Percentiles rank a stretch among this genome's conserved stretches.
Conservation (phyloP, 352 stramenopile species). For the Globisporangium nagaii region DNA sequence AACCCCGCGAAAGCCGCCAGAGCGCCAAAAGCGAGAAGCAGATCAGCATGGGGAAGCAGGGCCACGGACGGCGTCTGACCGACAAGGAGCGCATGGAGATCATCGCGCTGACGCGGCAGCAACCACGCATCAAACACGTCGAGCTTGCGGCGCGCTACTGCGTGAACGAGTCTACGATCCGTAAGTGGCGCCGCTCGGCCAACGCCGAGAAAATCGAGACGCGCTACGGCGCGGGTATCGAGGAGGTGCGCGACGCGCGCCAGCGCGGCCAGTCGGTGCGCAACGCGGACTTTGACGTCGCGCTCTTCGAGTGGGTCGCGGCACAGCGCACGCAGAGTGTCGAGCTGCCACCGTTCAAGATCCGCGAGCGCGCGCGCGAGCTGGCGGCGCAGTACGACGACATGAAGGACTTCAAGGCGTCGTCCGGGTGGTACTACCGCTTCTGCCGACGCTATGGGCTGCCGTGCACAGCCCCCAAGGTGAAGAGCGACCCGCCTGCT, state of each 20-base stretch:
- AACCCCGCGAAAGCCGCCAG: neutral
- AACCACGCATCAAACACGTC: constrained; percentile 43
- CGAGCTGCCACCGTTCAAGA: constrained; percentile 17
- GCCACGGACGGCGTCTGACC: constrained; percentile 38
- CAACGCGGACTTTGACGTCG: constrained; percentile 33
- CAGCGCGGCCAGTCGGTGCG: constrained; percentile 34
- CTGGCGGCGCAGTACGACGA: constrained; percentile 23
- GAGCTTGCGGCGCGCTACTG: constrained; percentile 39
- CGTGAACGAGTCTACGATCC: constrained; percentile 59
- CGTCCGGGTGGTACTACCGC: constrained; percentile 49
- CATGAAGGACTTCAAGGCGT: constrained; percentile 51
- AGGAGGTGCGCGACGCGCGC: constrained; percentile 23
- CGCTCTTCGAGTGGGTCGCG: constrained; percentile 33
- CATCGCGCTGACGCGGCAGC: constrained; percentile 38
- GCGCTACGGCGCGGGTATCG: constrained; percentile 29
- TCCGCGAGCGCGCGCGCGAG: constrained; percentile 30
- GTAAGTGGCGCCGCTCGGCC: constrained; percentile 34
- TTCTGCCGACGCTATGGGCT: constrained; percentile 41
- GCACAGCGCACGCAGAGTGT: constrained; percentile 13
- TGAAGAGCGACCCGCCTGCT: neutral
- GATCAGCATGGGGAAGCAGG: constrained; percentile 31
- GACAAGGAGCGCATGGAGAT: constrained; percentile 64
- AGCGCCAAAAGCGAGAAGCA: neutral
- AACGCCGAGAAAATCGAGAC: constrained; percentile 35
- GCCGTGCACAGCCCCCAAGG: constrained; percentile 9